Conservation (phyloP, 192 early-diverging fungal genomes). For the Phlyctochytrium arcticum region DNA sequence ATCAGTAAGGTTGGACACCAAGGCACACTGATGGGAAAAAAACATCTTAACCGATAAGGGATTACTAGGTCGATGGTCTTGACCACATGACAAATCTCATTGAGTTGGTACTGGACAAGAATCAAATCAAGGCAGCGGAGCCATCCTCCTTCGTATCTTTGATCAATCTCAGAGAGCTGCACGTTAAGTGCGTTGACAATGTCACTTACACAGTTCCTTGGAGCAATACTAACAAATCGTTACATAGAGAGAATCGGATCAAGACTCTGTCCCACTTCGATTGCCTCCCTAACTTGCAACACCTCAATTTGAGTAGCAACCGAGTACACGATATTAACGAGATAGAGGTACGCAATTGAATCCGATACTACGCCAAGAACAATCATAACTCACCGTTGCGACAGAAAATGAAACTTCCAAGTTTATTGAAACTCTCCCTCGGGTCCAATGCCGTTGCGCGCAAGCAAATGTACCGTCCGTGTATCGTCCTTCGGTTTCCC, state of each 20-base stretch:
- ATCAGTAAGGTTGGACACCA: constrained; percentile 49
- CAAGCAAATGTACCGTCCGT: constrained; percentile 50
- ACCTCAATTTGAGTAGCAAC: constrained; percentile 44
- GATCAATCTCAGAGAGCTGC: constrained; percentile 51
- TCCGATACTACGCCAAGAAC: background rate
- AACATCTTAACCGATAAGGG: too few relatives aligned
- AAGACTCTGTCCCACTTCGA: constrained; percentile 53
- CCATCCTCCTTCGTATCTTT: constrained; percentile 48
- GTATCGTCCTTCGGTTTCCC: constrained; percentile 50
- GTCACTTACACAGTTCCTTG: background rate
- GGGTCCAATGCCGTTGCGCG: constrained; percentile 46
- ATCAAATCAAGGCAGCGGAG: constrained; percentile 56
- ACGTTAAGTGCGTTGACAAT: constrained; percentile 44
- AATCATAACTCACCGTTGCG: background rate
- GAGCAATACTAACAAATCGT: background rate
- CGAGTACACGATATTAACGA: constrained; percentile 53
- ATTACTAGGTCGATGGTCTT: constrained; percentile 53
- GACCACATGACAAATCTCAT: constrained; percentile 51
- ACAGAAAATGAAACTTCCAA: constrained; percentile 60
- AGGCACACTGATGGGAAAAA: too few relatives aligned
- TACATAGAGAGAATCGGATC: constrained; percentile 51
- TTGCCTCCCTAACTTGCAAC: constrained; percentile 49
- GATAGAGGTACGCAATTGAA: constrained; percentile 45
- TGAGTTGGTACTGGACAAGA: constrained; percentile 57
- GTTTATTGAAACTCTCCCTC: constrained; percentile 47